Percentiles rank a stretch among this genome's conserved stretches.
Evolutionary conservation across 768 basidiomycete genomes (phyloP).

Genomic region (Mycena amicta): DNA sequence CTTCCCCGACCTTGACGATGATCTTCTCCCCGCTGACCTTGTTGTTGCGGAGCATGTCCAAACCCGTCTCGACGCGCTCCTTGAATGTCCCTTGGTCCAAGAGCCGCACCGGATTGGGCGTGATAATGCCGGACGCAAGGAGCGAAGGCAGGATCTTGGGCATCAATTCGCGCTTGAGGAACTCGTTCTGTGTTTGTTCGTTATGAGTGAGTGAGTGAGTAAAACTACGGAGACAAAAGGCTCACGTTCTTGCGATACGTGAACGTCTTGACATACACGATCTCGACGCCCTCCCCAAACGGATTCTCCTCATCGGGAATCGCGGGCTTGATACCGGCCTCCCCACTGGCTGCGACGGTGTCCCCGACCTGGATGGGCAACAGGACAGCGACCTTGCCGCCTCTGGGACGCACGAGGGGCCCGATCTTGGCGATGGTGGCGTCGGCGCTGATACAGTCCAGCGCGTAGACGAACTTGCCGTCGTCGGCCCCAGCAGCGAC

Average conservation of each 20-base stretch:
- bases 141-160: slow-evolving; percentile 47
- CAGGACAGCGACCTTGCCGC: slow-evolving; percentile 31
- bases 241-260: slow-evolving; percentile 1
- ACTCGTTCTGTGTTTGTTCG: slow-evolving; percentile 40
- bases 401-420: slow-evolving; percentile 24
- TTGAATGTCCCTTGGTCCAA: slow-evolving; percentile 45
- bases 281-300: slow-evolving; percentile 6
- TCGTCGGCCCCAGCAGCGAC: slow-evolving; percentile 24
- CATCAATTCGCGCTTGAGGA: slow-evolving; percentile 46
- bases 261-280: slow-evolving; percentile 3
- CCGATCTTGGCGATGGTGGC: slow-evolving; percentile 30
- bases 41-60: slow-evolving; percentile 49
- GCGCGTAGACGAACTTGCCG: slow-evolving; percentile 25
- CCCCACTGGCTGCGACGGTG: slow-evolving; percentile 14
- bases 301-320: slow-evolving; percentile 4
- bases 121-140: slow-evolving; percentile 39
- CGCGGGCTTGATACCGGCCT: neutral
- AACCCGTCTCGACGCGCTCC: slow-evolving; percentile 43
- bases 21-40: slow-evolving; percentile 55
- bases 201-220: too few species aligned
- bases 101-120: slow-evolving; percentile 44
- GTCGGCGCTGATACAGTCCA: slow-evolving; percentile 34
- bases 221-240: too few species aligned
- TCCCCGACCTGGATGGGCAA: slow-evolving; percentile 33
- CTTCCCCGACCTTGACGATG: slow-evolving; percentile 42